Percentiles rank a stretch among this genome's conserved stretches.
Conservation (phyloP, 805 yeast species). For the Blastobotrys attinorum region DNA sequence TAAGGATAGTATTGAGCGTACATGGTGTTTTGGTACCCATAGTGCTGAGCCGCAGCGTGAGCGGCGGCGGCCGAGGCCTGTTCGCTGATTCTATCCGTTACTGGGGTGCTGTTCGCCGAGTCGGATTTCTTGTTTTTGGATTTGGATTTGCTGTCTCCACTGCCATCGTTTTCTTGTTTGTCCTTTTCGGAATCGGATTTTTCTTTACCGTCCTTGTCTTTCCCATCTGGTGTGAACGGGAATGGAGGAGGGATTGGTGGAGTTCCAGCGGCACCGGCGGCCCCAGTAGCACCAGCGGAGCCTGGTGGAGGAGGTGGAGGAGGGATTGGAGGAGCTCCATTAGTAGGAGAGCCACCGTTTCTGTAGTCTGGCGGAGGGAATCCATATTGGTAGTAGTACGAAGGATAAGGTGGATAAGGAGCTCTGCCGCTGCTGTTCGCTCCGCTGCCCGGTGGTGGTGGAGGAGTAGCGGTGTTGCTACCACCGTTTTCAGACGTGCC, state of each 20-base stretch:
- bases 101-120: neutral
- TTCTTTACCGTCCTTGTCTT: constrained; percentile 1
- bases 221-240: neutral
- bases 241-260: neutral
- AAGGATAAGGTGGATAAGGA: neutral
- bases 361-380: neutral
- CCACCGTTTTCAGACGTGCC: neutral
- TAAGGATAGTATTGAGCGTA: neutral
- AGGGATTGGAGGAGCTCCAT: neutral
- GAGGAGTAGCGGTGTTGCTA: neutral
- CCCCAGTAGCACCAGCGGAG: neutral
- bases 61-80: neutral
- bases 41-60: neutral
- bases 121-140: constrained; percentile 1
- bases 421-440: neutral
- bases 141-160: too few species aligned
- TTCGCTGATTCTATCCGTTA: neutral
- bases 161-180: neutral
- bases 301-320: constrained; percentile 9
- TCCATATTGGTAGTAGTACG: neutral
- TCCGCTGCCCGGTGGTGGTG: neutral
- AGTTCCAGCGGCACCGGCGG: too few species aligned
- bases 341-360: neutral
- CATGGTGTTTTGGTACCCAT: neutral
- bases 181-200: neutral